Base-by-base conservation (phyloP, 1,284 basidiomycete genomes). In the Austroboletus niveus region DNA sequence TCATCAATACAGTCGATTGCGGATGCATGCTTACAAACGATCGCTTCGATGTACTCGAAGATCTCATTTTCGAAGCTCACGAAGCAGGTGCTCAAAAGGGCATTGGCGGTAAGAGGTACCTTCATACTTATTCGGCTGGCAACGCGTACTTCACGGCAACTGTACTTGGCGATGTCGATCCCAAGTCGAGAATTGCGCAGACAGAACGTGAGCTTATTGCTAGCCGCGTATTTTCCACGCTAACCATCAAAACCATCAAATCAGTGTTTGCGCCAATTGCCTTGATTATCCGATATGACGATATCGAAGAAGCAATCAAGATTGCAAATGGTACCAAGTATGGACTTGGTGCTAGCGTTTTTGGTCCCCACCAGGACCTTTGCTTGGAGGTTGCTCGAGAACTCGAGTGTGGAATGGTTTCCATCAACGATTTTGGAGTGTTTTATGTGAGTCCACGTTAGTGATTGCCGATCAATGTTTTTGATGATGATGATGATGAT, bases 341-440 rank as follows among this genome's bases (percentile, higher is more conserved):
- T 69, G 96, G 91, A 15, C 82, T 99, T n/a, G 96, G 95, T 42
- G 92, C 93, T 1, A 91, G 91, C 52, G 92, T 99, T n/a, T 98
- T 95, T 66, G 95, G 95, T 9, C 85, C 85, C 11, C 81, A 88
- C 62, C 83, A 88, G 63, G 76, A 78, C 30, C 74, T 89, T 42
- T 94, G 92, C 64, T 60, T 88, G 48, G 75, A 84, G 48, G 87
- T 98, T 11, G 93, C 94, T 15, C 81, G 84, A 51, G 72, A 76
- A 46, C 72, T 98, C 44, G 81, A 95, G 53, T 94, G 92, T 59
- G 96, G 96, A 38, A 98, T 99, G 96, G 94, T 98, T 9, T 89
- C 94, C 35, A 80, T 98, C 62, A 98, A 98, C 63, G 94, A 96
- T 71, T 97, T 91, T 69, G 94, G 86, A 22, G 89, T 94, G 4